Evolutionary conservation across 352 stramenopile species (phyloP), one percentile per base, ranked within the genome.

Genomic region (Globisporangium solare): DNA sequence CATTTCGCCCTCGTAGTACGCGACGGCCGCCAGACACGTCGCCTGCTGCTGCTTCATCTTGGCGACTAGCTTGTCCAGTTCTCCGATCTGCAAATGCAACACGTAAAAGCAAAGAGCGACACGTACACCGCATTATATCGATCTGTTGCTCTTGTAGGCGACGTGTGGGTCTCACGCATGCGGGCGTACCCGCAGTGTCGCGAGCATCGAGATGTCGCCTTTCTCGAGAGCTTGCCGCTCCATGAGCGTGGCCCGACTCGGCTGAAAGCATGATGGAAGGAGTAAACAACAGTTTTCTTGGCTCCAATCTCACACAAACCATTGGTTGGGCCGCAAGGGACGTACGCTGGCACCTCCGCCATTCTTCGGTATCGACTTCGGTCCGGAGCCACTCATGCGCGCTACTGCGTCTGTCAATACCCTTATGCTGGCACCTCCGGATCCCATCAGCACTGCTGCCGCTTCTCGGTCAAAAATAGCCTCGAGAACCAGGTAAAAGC

Each of bases 1-100:
- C 17, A 91, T 74, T 55, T 90, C 78, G 21, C 27, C 66, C 51
- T 80, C 66, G 51, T 85, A 90, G 14, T 88, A 55, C 7, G 66
- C 62, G 18, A 80, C 68, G 10, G 76, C 71, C 1, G 66, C 58
- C 17, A 85, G 67, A 32, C 76, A 88, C 43, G 74, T 79, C 32
- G 68, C 68, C 42, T 90, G 77, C 35, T 74, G 74, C 49, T 90
- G 80, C 52, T 85, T 76, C 58, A 90, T 80, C 27, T 71, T 72
- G 43, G 74, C 72, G 32, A 90, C 80, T 13, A 90, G 66, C 39
- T 88, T 91, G 67, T 89, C 80, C 15, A 91, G 59, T 63, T 91
- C 78, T 0, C 59, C 67, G 42, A 89, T 91, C 80, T 91, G 54
- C 21, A 13, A 37, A 12, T 35, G 6, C 10, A 11, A 1, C 18